Percentiles rank a stretch among this genome's conserved stretches.
Evolutionary conservation across 2,329 filamentous ascomycete genomes (phyloP).

Genomic region (Periconia macrospinosa): DNA sequence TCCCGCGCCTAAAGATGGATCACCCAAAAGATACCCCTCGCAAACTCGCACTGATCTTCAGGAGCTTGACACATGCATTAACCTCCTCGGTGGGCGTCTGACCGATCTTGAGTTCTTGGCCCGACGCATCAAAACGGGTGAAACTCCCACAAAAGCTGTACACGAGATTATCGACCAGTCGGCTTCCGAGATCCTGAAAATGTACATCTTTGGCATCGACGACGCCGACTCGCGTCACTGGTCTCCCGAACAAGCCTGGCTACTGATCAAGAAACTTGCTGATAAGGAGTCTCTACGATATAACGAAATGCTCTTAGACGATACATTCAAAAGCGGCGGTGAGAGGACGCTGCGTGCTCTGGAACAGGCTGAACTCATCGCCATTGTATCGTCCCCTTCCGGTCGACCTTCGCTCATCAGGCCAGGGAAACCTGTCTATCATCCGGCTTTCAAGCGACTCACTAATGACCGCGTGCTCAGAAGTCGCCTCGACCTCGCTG

Average conservation of each 20-base stretch:
- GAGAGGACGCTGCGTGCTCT: constrained; percentile 78
- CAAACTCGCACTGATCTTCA: constrained; percentile 59
- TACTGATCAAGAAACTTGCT: constrained; percentile 77
- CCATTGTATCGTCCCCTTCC: constrained; percentile 67
- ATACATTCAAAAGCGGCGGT: constrained; percentile 71
- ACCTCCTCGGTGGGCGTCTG: constrained; percentile 83
- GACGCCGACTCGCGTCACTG: constrained; percentile 63
- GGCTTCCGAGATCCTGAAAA: constrained; percentile 87
- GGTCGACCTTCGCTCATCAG: constrained; percentile 78
- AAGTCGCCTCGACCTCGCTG: constrained; percentile 68
- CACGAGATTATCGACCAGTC: constrained; percentile 87
- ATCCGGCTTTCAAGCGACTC: constrained; percentile 76
- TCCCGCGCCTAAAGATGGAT: constrained; percentile 39
- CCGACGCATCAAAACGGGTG: constrained; percentile 84
- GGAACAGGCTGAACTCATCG: constrained; percentile 83
- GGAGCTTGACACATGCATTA: constrained; percentile 81
- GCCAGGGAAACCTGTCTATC: constrained; percentile 83
- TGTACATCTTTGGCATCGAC: constrained; percentile 73
- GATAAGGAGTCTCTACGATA: constrained; percentile 72
- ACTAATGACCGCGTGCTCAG: constrained; percentile 71
- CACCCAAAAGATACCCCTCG: constrained; percentile 48
- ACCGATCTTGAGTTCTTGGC: constrained; percentile 94
- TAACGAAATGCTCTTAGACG: constrained; percentile 79
- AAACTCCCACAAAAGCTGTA: constrained; percentile 78
- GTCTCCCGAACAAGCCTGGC: constrained; percentile 87